A percentile compares a stretch with the other conserved stretches of the same genome.
Evolutionary conservation across 2,329 filamentous ascomycete genomes (phyloP).

Genomic region (Ascochyta viciae-villosae): DNA sequence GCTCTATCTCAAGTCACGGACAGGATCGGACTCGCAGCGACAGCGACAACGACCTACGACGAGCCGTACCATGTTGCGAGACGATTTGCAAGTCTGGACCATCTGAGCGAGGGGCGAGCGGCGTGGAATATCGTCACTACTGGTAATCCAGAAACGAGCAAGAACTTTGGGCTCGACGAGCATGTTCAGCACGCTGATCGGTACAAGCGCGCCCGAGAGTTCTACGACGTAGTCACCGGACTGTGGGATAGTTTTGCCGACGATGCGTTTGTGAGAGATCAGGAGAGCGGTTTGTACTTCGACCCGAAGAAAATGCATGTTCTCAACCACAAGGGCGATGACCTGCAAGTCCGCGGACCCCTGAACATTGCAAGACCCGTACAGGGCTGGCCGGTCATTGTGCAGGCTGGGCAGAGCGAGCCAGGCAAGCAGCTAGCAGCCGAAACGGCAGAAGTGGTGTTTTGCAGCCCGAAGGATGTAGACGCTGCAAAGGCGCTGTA

Average conservation of each 20-base stretch:
- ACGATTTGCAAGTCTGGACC: conserved; percentile 68
- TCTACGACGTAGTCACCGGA: conserved; percentile 72
- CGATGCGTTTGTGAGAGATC: conserved; percentile 68
- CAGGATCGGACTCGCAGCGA: conserved; percentile 74
- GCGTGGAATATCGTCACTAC: conserved; percentile 64
- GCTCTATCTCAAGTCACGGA: conserved; percentile 67
- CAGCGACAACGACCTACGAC: conserved; percentile 71
- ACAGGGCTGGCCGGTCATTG: conserved; percentile 64
- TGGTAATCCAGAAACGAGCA: conserved; percentile 69
- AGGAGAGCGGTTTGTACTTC: conserved; percentile 64
- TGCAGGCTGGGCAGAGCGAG: conserved; percentile 62
- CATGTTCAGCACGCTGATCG: conserved; percentile 70
- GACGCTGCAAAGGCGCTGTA: conserved; percentile 58
- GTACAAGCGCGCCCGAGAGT: conserved; percentile 72
- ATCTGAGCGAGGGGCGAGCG: conserved; percentile 65
- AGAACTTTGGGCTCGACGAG: conserved; percentile 64
- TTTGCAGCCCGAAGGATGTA: conserved; percentile 59
- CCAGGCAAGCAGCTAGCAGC: conserved; percentile 60
- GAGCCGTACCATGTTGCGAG: conserved; percentile 71
- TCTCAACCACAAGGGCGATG: conserved; percentile 58
- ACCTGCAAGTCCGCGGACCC: conserved; percentile 57
- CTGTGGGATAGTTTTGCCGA: conserved; percentile 71
- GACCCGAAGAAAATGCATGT: conserved; percentile 62
- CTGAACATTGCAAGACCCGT: conserved; percentile 62
- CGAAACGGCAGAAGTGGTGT: conserved; percentile 62